Evolutionary conservation across 495 filamentous ascomycete genomes (phyloP), one percentile per base, ranked within the genome.

Genomic region (Hypoxylon fuscum): DNA sequence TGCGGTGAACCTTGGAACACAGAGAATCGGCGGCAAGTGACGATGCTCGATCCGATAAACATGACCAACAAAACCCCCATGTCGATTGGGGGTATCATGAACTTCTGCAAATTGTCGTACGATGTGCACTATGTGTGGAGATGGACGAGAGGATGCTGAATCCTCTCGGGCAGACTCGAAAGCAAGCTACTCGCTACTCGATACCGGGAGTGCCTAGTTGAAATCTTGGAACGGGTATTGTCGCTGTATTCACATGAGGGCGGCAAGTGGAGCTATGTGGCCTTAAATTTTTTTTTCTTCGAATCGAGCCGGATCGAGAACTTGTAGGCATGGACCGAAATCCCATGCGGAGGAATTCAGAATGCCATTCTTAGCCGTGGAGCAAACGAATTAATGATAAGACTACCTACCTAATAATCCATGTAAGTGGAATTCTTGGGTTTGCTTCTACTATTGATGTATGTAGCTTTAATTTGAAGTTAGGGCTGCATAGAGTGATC

Each of bases 111-210:
- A 53, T 55, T 93, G 18, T 82, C 83, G 4, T 90, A 94, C 72
- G 90, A 94, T 74, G 88, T 93, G 2, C 93, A 93, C 59, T 90
- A 93, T 72, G 84, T 88, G 64, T 78, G 93, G 4, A 86, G 87
- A 72, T 91, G 88, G 81, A 58, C 45, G 42, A 66, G 63, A 61
- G 52, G 46, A 66, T 54, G 23, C 4, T 21, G 9, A 43, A 54
- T 46, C 38, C 51, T 56, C 52, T 60, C 52, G 63, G 57, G 42
- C 23, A 61, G 40, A 62, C 56, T 66, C 48, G 42, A 58, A 53
- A 54, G 51, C 40, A 41, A 53, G 62, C 52, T 59, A 66, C 55
- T 59, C 27, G 25, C 32, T 11, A 35, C 14, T 40, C 37, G 17
- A 14, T 66, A 49, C 46, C 35, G 44, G n/a, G 47, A 48, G 51